Evolutionary conservation across 768 basidiomycete genomes (phyloP), one percentile per base, ranked within the genome.

Genomic region (Mycena vitilis): DNA sequence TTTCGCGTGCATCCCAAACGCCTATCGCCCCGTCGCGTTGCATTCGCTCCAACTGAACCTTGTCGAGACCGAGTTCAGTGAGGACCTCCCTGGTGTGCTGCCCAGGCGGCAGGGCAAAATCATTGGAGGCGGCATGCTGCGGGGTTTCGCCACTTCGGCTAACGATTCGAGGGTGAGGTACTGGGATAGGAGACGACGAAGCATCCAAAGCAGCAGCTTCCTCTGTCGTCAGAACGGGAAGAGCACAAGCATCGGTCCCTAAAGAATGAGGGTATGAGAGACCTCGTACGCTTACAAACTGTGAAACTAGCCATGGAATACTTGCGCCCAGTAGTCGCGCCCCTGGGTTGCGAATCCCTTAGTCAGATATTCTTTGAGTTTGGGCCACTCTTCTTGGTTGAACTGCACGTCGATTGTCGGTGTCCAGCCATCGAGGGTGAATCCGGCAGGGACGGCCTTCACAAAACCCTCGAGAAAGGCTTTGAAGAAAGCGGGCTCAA

Each of bases 211-310:
- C 78, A 2, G 82, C 84, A 6, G 90, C 91, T 82, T 94, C 92
- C 30, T 78, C 73, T 0, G 90, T 85, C 6, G 87, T 83, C 34
- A 94, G 81, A 37, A 94, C 89, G 0, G 93, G 92, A 16, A 91
- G 78, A 12, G 85, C 85, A 74, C 93, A 94, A 10, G 91, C 89
- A 66, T 94, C 93, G 15, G 86, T 90, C 36, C 84, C 92, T 94
- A 73, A 47, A 25, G 30, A 47, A 47, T 2, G 10, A 11, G 38
- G 15, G 23, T 4, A 56, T 54, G 42, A 48, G 34, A 37, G 8
- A 22, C n/a, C 15, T 12, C 52, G 15, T 45, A 68, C 49, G 15
- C 37, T 65, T 15, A 54, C 18, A 51, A 48, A 8, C 11, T 30
- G 30, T 30, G 30, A 30, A 30, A 76, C 82, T 38, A 72, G 89